These are phyloP conservation scores for Termitomyces sp. DNA, from an alignment of 768 basidiomycete genomes.

Conservation along the genomic window DNA sequence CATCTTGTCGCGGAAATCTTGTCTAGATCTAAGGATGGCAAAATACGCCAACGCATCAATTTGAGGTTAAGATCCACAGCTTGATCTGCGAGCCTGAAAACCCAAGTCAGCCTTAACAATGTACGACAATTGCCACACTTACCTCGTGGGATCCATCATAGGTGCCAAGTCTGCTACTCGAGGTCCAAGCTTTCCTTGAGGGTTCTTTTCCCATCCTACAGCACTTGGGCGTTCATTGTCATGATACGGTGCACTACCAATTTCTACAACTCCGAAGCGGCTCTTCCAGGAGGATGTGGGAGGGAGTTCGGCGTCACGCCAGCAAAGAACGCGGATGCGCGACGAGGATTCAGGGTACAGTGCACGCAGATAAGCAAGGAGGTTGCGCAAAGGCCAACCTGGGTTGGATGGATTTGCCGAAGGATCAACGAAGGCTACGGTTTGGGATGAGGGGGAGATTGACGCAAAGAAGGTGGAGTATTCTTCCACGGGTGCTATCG, in stretches of 20 bases:
- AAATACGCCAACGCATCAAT: constrained; percentile 96
- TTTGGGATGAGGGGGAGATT: constrained; percentile 21
- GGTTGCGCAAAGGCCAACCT: constrained; percentile 93
- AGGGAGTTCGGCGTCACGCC: constrained; percentile 64
- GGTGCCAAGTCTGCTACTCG: constrained; percentile 88
- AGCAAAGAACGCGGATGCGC: constrained; percentile 65
- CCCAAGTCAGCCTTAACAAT: not conserved
- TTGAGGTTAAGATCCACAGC: constrained; percentile 98
- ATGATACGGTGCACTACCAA: constrained; percentile 20
- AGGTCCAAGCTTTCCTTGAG: constrained; percentile 81
- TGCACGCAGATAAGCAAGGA: constrained; percentile 75
- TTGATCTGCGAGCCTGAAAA: constrained; percentile 81
- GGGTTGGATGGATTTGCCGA: constrained; percentile 72
- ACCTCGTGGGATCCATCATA: constrained; percentile 94
- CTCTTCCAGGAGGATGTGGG: constrained; percentile 51
- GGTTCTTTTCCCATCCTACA: constrained; percentile 96
- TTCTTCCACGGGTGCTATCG: constrained; percentile 52
- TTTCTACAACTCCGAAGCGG: constrained; percentile 51
- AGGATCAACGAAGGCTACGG: constrained; percentile 78
- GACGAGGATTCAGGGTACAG: constrained; percentile 47
- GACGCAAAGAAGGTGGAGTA: constrained; percentile 55
- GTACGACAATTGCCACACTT: not conserved
- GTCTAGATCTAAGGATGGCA: constrained; percentile 86
- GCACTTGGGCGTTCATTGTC: constrained; percentile 46
- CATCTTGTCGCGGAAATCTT: constrained; percentile 78